These are phyloP conservation scores for Backusella australiensis DNA, from an alignment of 192 early-diverging fungal genomes.

Conservation along the genomic window DNA sequence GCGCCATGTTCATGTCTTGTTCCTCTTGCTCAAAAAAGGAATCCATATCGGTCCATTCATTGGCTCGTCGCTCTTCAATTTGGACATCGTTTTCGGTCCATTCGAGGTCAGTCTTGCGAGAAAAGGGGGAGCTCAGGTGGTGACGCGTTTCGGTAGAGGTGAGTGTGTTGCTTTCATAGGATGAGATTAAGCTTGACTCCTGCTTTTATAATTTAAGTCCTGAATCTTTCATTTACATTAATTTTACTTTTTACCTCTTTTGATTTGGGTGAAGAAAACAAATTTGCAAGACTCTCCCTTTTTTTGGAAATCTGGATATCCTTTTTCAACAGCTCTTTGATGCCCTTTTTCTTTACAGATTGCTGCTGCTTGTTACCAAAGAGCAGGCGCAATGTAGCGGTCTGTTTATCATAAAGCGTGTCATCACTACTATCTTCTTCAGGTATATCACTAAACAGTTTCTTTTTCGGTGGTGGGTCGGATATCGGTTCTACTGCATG, in stretches of 20 bases:
- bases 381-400: neutral
- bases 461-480: constrained; percentile 10
- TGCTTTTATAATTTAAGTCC: neutral
- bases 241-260: neutral
- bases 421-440: neutral
- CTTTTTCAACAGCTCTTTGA: neutral
- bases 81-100: constrained; percentile 8
- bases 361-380: neutral
- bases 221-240: no score
- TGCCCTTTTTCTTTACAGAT: neutral
- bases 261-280: constrained; percentile 2
- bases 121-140: neutral
- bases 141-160: neutral
- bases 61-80: neutral
- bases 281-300: neutral
- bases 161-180: neutral
- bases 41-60: neutral
- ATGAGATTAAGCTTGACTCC: neutral
- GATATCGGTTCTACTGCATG: constrained; percentile 11
- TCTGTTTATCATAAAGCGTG: neutral
- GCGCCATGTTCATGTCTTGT: neutral
- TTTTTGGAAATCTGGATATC: neutral
- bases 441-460: neutral
- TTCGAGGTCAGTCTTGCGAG: neutral
- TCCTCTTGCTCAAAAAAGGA: neutral